Evolutionary conservation across 1,284 basidiomycete genomes (phyloP).

Genomic region (Athelia psychrophila): DNA sequence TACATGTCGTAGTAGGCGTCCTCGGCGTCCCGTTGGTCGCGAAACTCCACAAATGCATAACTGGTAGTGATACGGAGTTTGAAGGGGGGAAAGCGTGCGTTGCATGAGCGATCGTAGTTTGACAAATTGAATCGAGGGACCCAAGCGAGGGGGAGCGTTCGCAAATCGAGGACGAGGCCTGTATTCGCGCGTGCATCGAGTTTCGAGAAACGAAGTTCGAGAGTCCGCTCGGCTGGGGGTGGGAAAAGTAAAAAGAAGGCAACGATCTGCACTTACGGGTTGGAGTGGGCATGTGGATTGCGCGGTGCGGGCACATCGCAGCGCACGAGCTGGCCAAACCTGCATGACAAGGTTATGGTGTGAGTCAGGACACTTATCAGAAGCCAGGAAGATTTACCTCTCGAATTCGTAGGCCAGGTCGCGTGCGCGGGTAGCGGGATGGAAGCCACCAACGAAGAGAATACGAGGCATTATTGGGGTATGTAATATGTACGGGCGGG

Average conservation of each 20-base stretch:
- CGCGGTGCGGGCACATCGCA: slow-evolving; percentile 89
- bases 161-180: slow-evolving; percentile 18
- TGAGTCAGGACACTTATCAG: background rate
- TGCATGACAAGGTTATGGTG: slow-evolving; percentile 30
- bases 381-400: slow-evolving; percentile 42
- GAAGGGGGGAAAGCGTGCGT: slow-evolving; percentile 60
- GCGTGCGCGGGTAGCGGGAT: slow-evolving; percentile 72
- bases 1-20: slow-evolving; percentile 92
- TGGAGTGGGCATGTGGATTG: slow-evolving; percentile 65
- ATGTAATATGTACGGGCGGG: too few relatives aligned
- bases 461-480: slow-evolving; percentile 63
- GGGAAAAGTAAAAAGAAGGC: slow-evolving; percentile 24
- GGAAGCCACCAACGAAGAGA: slow-evolving; percentile 85
- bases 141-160: slow-evolving; percentile 30
- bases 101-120: slow-evolving; percentile 57
- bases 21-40: slow-evolving; percentile 80
- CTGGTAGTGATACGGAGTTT: slow-evolving; percentile 52
- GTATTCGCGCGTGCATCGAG: slow-evolving; percentile 19
- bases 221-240: slow-evolving; percentile 29
- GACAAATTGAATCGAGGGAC: slow-evolving; percentile 26
- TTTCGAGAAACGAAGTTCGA: slow-evolving; percentile 6
- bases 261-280: slow-evolving; percentile 65
- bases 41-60: slow-evolving; percentile 92
- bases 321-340: slow-evolving; percentile 74
- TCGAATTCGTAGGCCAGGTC: slow-evolving; percentile 89